Evolutionary conservation across 2,329 filamentous ascomycete species (phyloP).

Genomic region (Alternaria atra): DNA sequence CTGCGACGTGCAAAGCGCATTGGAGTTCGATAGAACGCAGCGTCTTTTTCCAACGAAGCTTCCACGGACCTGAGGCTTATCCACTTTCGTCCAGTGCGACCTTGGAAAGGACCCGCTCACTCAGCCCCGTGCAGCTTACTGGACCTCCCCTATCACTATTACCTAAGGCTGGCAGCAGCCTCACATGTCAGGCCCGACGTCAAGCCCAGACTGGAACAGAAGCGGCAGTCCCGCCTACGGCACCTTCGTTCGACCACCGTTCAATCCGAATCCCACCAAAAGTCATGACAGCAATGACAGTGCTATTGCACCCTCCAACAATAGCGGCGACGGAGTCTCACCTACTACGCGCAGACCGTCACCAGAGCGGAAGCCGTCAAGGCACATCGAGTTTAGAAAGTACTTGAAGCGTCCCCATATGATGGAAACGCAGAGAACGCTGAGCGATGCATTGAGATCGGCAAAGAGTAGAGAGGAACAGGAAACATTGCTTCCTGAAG

Average conservation of each 20-base stretch:
- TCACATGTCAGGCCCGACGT: constrained; percentile 42
- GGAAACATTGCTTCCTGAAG: constrained; percentile 57
- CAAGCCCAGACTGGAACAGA: constrained; percentile 35
- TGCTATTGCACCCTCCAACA: constrained; percentile 25
- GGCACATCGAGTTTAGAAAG: constrained; percentile 46
- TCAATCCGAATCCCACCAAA: constrained; percentile 21
- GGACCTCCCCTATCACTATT: background rate
- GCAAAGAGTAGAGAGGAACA: constrained; percentile 59
- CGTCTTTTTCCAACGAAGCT: constrained; percentile 9
- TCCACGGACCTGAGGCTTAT: constrained; percentile 12
- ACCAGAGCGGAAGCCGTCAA: constrained; percentile 27
- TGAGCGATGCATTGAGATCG: constrained; percentile 50
- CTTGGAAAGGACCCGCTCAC: constrained; percentile 8
- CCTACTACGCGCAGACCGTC: constrained; percentile 33
- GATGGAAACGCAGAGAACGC: constrained; percentile 41
- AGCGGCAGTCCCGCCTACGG: constrained; percentile 35
- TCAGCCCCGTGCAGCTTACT: background rate
- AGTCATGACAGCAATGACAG: constrained; percentile 32
- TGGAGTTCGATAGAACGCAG: constrained; percentile 5
- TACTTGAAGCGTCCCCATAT: constrained; percentile 47
- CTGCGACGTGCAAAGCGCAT: background rate
- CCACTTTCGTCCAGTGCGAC: constrained; percentile 4
- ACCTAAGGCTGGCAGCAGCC: constrained; percentile 6
- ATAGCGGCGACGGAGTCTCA: constrained; percentile 29
- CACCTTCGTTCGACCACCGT: constrained; percentile 31